These are phyloP conservation scores for Yamadazyma olivae DNA, from an alignment of 805 yeast genomes.

Conservation along the genomic window DNA sequence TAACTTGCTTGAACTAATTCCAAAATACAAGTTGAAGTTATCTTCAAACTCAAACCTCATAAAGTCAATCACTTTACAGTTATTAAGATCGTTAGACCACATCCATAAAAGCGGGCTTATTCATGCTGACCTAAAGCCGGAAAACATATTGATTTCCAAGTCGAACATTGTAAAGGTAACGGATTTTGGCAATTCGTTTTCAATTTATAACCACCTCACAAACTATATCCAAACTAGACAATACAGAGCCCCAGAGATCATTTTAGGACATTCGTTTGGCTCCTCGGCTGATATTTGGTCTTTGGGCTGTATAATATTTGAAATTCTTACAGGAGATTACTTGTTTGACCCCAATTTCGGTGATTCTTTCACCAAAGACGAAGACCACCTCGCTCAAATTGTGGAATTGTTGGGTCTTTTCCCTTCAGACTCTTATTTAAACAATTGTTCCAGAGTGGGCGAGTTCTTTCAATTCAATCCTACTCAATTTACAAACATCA, in stretches of 20 bases:
- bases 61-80: slow-evolving; percentile 55
- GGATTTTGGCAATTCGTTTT: slow-evolving; percentile 91
- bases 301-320: slow-evolving; percentile 84
- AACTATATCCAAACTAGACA: slow-evolving; percentile 90
- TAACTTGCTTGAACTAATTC: slow-evolving; percentile 4
- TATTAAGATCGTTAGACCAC: slow-evolving; percentile 53
- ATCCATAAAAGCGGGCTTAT: slow-evolving; percentile 45
- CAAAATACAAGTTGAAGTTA: background rate
- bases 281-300: slow-evolving; percentile 95
- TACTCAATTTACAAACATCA: slow-evolving; percentile 40
- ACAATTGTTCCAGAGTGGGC: slow-evolving; percentile 35
- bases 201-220: slow-evolving; percentile 76
- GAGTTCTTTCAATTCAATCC: slow-evolving; percentile 32
- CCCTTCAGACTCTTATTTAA: slow-evolving; percentile 37
- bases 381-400: slow-evolving; percentile 94
- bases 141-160: slow-evolving; percentile 26
- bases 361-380: slow-evolving; percentile 75
- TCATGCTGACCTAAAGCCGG: slow-evolving; percentile 37
- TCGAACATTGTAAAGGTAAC: slow-evolving; percentile 63
- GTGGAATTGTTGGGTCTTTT: slow-evolving; percentile 50
- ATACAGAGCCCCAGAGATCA: slow-evolving; percentile 82
- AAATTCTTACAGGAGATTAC: slow-evolving; percentile 88
- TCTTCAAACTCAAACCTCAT: slow-evolving; percentile 36
- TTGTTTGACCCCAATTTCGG: slow-evolving; percentile 86
- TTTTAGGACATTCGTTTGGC: slow-evolving; percentile 70